Percentiles rank a stretch among this genome's conserved stretches.
These are phyloP conservation scores for Colletotrichum graminicola DNA, from an alignment of 2,329 filamentous ascomycete species.

Conservation along the genomic window DNA sequence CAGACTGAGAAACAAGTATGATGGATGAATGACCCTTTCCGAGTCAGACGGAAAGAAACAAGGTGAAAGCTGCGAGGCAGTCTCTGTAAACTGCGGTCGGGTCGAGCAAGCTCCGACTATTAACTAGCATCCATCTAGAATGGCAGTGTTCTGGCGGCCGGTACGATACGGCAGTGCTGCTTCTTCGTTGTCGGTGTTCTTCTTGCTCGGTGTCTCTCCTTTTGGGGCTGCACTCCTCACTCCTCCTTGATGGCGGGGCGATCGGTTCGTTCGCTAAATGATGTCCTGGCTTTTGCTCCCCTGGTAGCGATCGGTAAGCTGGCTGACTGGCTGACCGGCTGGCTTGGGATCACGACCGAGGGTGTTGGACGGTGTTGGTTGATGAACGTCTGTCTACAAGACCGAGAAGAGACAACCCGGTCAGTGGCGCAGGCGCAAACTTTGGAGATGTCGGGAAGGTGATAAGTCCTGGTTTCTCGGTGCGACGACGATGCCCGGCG, in stretches of 20 bases:
- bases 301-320: not conserved
- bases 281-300: not conserved
- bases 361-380: not conserved
- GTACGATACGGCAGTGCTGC: not conserved
- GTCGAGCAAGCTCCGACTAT: conserved; percentile 1
- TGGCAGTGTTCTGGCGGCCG: conserved; percentile 4
- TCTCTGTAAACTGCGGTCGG: conserved; percentile 12
- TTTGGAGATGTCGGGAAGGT: not conserved
- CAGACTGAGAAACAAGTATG: not conserved
- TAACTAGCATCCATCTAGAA: conserved; percentile 5
- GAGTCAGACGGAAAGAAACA: not conserved
- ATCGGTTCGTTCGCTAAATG: conserved; percentile 10
- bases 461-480: not conserved
- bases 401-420: not conserved
- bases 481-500: not conserved
- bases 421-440: not conserved
- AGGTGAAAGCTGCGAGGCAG: not conserved
- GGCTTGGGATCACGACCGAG: not conserved
- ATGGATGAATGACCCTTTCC: conserved; percentile 8
- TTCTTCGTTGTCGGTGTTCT: not conserved
- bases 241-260: not conserved
- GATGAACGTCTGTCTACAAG: not conserved
- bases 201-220: not conserved
- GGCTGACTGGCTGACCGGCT: not conserved
- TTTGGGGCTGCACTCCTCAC: not conserved